These are phyloP conservation scores for Boletellus ananiceps DNA, from an alignment of 768 basidiomycete genomes.

Conservation along the genomic window DNA sequence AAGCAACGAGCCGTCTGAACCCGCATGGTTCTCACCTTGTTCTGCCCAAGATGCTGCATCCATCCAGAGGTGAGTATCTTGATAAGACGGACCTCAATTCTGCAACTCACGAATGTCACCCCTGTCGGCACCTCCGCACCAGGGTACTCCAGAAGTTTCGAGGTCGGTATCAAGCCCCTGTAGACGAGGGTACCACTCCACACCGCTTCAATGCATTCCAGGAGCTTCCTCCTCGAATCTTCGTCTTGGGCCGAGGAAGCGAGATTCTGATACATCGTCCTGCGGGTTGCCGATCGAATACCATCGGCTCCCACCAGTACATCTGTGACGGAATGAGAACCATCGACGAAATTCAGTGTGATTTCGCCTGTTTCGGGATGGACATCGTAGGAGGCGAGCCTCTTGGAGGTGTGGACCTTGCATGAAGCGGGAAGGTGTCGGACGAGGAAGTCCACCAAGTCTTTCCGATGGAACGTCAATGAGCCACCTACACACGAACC, in stretches of 20 bases:
- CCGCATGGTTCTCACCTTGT: constrained; percentile 5
- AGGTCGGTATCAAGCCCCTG: constrained; percentile 32
- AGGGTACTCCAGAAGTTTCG: constrained; percentile 31
- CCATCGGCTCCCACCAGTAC: constrained; percentile 43
- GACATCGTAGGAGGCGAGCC: constrained; percentile 29
- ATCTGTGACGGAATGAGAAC: constrained; percentile 33
- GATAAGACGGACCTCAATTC: background rate
- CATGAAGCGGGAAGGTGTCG: constrained; percentile 26
- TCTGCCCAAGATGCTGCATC: constrained; percentile 23
- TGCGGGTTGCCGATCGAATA: constrained; percentile 34
- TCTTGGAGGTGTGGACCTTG: constrained; percentile 34
- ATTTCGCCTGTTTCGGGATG: constrained; percentile 22
- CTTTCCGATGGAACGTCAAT: constrained; percentile 34
- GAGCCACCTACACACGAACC: constrained; percentile 23
- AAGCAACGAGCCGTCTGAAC: background rate
- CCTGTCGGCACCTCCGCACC: constrained; percentile 21
- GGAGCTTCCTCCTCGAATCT: constrained; percentile 5
- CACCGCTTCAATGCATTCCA: constrained; percentile 29
- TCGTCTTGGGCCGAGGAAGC: constrained; percentile 7
- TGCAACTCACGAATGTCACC: constrained; percentile 18
- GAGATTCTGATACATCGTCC: constrained; percentile 20
- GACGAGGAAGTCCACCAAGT: constrained; percentile 32
- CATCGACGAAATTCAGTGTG: constrained; percentile 36
- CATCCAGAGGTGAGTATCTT: background rate
- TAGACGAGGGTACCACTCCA: constrained; percentile 40